phyloP scores from a whole-genome alignment of 2,329 filamentous ascomycete species.

The Pseudocercospora cruenta region DNA sequence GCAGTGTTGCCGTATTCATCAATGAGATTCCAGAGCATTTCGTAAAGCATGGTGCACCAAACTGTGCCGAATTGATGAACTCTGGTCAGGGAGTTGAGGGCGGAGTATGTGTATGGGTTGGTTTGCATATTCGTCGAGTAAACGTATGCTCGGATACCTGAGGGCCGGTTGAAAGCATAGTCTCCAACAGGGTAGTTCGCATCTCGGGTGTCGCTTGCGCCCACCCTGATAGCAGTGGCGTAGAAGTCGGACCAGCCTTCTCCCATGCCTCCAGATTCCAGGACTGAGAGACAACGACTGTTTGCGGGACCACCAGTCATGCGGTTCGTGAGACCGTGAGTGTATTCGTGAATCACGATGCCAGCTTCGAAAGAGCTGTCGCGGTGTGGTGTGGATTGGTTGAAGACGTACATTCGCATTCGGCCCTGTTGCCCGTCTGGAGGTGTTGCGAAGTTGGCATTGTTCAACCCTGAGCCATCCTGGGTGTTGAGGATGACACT shows the following conservation, averaged over 20 bases:
- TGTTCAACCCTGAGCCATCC: slow-evolving; percentile 59
- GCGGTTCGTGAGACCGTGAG: slow-evolving; percentile 57
- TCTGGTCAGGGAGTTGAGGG: slow-evolving; percentile 43
- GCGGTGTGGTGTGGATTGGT: slow-evolving; percentile 50
- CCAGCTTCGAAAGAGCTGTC: slow-evolving; percentile 64
- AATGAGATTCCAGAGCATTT: slow-evolving; percentile 62
- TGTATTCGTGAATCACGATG: slow-evolving; percentile 64
- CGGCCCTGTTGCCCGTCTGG: slow-evolving; percentile 56
- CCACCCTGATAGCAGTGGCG: slow-evolving; percentile 56
- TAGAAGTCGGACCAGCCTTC: slow-evolving; percentile 64
- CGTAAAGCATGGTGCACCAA: slow-evolving; percentile 59
- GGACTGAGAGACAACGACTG: slow-evolving; percentile 50
- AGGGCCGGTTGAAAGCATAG: slow-evolving; percentile 52
- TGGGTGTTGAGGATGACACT: slow-evolving; percentile 61
- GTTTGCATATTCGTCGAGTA: slow-evolving; percentile 56
- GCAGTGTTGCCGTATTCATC: slow-evolving; percentile 59
- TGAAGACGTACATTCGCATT: slow-evolving; percentile 66
- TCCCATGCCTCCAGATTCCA: slow-evolving; percentile 61
- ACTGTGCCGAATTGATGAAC: slow-evolving; percentile 57
- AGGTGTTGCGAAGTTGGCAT: slow-evolving; percentile 62
- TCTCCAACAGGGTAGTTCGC: slow-evolving; percentile 56
- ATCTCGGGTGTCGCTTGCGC: slow-evolving; percentile 50
- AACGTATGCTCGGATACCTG: slow-evolving; percentile 54
- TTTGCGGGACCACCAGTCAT: slow-evolving; percentile 63
- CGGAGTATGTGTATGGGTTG: slow-evolving; percentile 57